A percentile compares a stretch with the other conserved stretches of the same genome.
Conservation (phyloP, 495 filamentous ascomycete genomes). For the Neurospora cerealis region DNA sequence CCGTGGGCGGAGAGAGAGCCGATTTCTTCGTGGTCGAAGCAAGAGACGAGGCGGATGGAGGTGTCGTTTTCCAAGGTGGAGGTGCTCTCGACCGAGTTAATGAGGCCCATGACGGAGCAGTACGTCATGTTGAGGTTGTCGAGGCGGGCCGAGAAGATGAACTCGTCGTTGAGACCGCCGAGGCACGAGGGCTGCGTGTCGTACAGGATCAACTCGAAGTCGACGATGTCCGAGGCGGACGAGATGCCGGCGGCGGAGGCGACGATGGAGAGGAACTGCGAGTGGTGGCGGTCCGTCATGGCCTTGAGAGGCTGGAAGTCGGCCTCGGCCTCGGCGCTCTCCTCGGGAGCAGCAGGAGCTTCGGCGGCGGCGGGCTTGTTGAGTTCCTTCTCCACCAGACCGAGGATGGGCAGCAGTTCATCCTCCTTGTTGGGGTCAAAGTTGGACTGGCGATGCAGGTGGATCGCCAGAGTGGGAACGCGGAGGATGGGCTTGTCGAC, state of each 20-base stretch:
- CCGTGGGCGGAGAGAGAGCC: constrained; percentile 87
- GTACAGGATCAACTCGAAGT: constrained; percentile 94
- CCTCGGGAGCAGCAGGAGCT: constrained; percentile 27
- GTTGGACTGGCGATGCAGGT: constrained; percentile 72
- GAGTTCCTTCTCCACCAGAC: constrained; percentile 75
- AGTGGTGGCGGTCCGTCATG: constrained; percentile 78
- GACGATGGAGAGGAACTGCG: constrained; percentile 73
- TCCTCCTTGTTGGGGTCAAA: constrained; percentile 96
- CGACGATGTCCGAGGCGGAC: constrained; percentile 59
- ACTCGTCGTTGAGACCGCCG: constrained; percentile 84
- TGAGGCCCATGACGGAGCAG: constrained; percentile 72
- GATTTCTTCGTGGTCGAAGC: constrained; percentile 98
- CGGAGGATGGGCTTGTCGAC: constrained; percentile 83
- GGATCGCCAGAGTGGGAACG: constrained; percentile 87
- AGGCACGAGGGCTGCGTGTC: constrained; percentile 86
- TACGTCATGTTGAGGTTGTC: constrained; percentile 95
- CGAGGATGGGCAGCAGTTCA: constrained; percentile 88
- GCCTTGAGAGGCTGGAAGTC: constrained; percentile 62
- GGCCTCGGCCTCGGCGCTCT: constrained; percentile 35
- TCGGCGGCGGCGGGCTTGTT: constrained; percentile 45
- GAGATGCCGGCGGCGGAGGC: constrained; percentile 66
- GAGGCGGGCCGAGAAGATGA: constrained; percentile 85
- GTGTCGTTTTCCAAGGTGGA: constrained; percentile 60
- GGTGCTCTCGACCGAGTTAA: constrained; percentile 57
- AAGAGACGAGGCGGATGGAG: constrained; percentile 76